Evolutionary conservation across 805 yeast species (phyloP), one percentile per base, ranked within the genome.

Genomic region (Wickerhamiella azyma): DNA sequence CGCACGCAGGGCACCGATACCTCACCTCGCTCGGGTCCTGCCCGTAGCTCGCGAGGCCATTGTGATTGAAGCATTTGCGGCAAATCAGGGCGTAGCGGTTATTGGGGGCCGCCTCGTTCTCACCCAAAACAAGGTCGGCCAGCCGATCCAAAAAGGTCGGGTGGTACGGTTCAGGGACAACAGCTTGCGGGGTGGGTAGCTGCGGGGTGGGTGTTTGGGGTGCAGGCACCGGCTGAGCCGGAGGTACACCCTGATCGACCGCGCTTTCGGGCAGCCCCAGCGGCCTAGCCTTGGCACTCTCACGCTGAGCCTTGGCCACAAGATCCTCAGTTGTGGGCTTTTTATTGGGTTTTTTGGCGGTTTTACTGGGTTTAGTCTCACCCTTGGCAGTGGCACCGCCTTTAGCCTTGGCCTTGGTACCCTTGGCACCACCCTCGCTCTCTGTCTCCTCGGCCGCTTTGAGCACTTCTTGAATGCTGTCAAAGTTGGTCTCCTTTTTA

Each of bases 11-110:
- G 63, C 94, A 84, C 2, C 66, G 56, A 54, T 79, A 84, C 43
- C 60, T 63, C 8, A 81, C 75, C 5, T 60, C 55, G 2, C 53
- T 55, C 0, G 89, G 80, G 2, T 58, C 50, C 49, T 70, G 64
- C 7, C 81, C 80, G 1, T 83, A 85, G 3, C 85, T 83, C 0
- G 94, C 94, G 39, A 84, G 67, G 1, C 94, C 94, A 56, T 85
- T 84, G 61, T 84, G 94, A 14, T 67, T 68, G 18, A 61, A 65
- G 57, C 94, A 84, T n/a, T 68, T 63, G 16, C 56, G 52, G 59
- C 94, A 84, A 13, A 84, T 80, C 52, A 84, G 67, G 0, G 94
- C 94, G 58, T 69, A 81, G 38, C 94, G 62, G 48, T 66, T 65
- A 38, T 75, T 74, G 0, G 81, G 70, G 40, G 75, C 66, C 39